phyloP scores from a whole-genome alignment of 2,329 filamentous ascomycete genomes.

The Albifimbria verrucaria region DNA sequence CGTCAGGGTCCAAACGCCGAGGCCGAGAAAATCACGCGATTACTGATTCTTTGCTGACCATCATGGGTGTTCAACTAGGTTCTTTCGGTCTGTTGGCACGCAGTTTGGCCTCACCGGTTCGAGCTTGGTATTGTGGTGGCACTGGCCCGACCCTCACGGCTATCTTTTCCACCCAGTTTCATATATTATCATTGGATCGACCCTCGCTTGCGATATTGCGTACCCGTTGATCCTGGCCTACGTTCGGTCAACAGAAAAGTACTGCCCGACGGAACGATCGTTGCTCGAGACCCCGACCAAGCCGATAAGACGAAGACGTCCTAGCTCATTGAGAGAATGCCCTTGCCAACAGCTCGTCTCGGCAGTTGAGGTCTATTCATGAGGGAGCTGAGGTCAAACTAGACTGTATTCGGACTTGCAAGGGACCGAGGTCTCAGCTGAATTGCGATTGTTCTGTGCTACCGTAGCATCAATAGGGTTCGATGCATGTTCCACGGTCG shows the following conservation, averaged over 20 bases:
- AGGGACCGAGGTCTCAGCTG: neutral
- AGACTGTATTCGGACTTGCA: too few species aligned
- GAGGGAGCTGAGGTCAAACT: too few species aligned
- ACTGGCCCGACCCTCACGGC: slow-evolving; percentile 48
- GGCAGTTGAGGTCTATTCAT: too few species aligned
- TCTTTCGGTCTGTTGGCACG: slow-evolving; percentile 39
- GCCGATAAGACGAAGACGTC: slow-evolving; percentile 16
- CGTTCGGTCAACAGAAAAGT: slow-evolving; percentile 35
- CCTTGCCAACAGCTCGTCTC: too few species aligned
- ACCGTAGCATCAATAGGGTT: neutral
- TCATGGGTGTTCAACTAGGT: slow-evolving; percentile 25
- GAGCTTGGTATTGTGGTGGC: slow-evolving; percentile 42
- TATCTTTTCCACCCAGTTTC: slow-evolving; percentile 42
- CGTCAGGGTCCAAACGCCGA: neutral
- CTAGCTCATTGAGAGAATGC: too few species aligned
- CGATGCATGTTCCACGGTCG: neutral
- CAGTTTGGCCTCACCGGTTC: slow-evolving; percentile 36
- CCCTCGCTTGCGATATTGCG: slow-evolving; percentile 37
- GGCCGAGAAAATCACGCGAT: neutral
- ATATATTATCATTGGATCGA: slow-evolving; percentile 37
- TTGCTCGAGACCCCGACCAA: slow-evolving; percentile 16
- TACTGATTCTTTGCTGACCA: neutral
- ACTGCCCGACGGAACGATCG: slow-evolving; percentile 33
- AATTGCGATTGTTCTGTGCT: neutral
- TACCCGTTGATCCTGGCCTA: slow-evolving; percentile 42